phyloP scores from a whole-genome alignment of 2,329 filamentous ascomycete species.

The Neoscytalidium dimidiatum region DNA sequence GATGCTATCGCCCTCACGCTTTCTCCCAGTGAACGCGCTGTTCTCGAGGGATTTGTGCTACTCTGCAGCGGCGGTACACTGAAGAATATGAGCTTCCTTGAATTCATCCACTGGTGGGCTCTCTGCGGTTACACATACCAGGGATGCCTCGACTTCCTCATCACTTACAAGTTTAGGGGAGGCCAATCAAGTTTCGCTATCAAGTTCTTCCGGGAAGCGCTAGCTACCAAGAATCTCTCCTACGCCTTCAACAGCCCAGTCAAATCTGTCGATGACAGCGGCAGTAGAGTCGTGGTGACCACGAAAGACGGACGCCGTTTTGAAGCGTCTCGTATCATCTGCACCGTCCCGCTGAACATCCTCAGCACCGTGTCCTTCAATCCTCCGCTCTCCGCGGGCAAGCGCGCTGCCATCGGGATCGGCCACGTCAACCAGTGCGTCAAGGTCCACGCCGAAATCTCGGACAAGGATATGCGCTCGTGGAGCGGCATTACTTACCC shows the following conservation, averaged over 20 bases:
- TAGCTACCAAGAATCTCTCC: conserved; percentile 39
- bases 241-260: conserved; percentile 47
- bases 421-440: conserved; percentile 50
- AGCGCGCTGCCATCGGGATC: conserved; percentile 37
- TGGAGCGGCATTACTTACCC: conserved; percentile 49
- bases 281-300: conserved; percentile 35
- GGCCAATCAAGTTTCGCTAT: conserved; percentile 51
- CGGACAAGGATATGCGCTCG: conserved; percentile 44
- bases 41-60: conserved; percentile 45
- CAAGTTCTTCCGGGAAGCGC: conserved; percentile 48
- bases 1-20: conserved; percentile 42
- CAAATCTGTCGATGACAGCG: conserved; percentile 32
- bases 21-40: conserved; percentile 43
- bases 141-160: conserved; percentile 6
- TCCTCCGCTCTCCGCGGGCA: conserved; percentile 40
- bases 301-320: conserved; percentile 33
- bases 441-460: conserved; percentile 51
- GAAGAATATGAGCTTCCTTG: conserved; percentile 48
- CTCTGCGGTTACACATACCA: conserved; percentile 45
- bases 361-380: conserved; percentile 44
- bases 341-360: conserved; percentile 49
- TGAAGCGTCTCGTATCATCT: conserved; percentile 36
- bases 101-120: conserved; percentile 54
- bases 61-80: conserved; percentile 48
- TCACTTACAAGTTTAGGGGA: conserved; percentile 21